phyloP scores from a whole-genome alignment of 164 flowering plant genomes.

The Piper longum region DNA sequence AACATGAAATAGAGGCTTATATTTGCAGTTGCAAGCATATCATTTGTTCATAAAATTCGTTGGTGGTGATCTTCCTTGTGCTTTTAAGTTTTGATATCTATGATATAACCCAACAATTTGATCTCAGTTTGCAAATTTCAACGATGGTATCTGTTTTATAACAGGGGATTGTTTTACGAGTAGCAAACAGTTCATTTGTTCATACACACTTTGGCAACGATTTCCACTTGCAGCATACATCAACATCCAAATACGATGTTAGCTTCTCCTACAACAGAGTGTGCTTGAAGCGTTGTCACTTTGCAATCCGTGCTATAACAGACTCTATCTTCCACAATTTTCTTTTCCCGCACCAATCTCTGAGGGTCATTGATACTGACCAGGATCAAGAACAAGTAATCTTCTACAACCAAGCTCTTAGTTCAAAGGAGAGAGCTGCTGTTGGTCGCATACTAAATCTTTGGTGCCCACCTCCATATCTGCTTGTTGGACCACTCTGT shows the following conservation, averaged over 20 bases:
- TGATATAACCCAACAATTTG: too few species aligned
- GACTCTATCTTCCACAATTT: constrained; percentile 14
- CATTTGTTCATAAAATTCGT: too few species aligned
- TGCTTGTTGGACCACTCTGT: constrained; percentile 14
- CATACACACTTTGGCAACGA: constrained; percentile 30
- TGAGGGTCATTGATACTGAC: neutral
- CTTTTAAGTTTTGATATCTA: too few species aligned
- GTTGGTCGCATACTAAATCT: constrained; percentile 12
- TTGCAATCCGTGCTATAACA: constrained; percentile 25
- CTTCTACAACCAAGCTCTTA: neutral
- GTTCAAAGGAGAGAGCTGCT: constrained; percentile 1
- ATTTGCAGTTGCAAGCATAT: too few species aligned
- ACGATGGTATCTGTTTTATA: neutral
- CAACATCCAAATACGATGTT: constrained; percentile 20
- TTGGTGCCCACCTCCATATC: constrained; percentile 21
- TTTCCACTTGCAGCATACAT: constrained; percentile 15
- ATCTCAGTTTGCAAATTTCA: neutral
- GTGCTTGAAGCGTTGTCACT: constrained; percentile 31
- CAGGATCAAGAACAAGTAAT: neutral
- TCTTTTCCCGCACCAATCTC: constrained; percentile 15
- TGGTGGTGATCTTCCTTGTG: neutral
- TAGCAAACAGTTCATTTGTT: neutral
- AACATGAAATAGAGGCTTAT: too few species aligned
- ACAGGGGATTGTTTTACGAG: neutral
- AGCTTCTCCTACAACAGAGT: constrained; percentile 37